A percentile compares a stretch with the other conserved stretches of the same genome.
Evolutionary conservation across 352 stramenopile species (phyloP).

Genomic region (Pythium rishiriense): DNA sequence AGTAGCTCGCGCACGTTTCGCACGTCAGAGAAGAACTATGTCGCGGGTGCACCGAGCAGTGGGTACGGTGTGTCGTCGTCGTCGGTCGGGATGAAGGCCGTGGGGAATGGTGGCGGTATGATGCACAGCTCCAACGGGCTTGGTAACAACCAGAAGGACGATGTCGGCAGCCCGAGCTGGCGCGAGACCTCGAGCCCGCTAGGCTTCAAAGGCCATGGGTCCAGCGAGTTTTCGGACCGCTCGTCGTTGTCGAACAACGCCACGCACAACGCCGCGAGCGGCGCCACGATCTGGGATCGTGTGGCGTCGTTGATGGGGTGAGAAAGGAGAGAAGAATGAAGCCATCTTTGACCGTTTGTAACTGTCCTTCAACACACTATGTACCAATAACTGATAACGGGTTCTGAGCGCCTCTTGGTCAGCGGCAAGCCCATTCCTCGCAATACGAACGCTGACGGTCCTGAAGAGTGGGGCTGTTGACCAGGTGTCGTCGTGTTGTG

Average conservation of each 20-base stretch:
- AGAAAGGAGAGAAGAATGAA: conserved; percentile 7
- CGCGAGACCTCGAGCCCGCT: conserved; percentile 22
- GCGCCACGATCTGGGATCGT: conserved; percentile 27
- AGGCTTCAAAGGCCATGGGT: conserved; percentile 28
- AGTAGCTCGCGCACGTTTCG: conserved; percentile 21
- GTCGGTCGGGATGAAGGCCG: neutral
- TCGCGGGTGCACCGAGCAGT: neutral
- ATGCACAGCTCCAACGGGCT: neutral
- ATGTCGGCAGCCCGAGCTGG: conserved; percentile 23
- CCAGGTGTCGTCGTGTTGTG: neutral
- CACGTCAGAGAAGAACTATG: conserved; percentile 25
- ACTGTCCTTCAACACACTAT: neutral
- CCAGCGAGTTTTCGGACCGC: conserved; percentile 33
- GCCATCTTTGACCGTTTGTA: conserved; percentile 10
- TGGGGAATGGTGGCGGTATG: neutral
- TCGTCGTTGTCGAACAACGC: conserved; percentile 28
- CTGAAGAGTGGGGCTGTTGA: no score
- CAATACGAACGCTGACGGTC: neutral
- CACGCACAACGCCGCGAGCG: conserved; percentile 5
- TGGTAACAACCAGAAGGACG: conserved; percentile 25
- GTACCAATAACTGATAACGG: conserved; percentile 18
- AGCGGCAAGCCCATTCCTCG: conserved; percentile 1
- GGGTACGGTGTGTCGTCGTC: conserved; percentile 1
- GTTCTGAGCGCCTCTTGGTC: conserved; percentile 2
- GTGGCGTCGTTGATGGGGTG: conserved; percentile 27